Evolutionary conservation across 176 grass and related monocot genomes (phyloP), one percentile per base, ranked within the genome.

Genomic region (Raddia distichophylla): DNA sequence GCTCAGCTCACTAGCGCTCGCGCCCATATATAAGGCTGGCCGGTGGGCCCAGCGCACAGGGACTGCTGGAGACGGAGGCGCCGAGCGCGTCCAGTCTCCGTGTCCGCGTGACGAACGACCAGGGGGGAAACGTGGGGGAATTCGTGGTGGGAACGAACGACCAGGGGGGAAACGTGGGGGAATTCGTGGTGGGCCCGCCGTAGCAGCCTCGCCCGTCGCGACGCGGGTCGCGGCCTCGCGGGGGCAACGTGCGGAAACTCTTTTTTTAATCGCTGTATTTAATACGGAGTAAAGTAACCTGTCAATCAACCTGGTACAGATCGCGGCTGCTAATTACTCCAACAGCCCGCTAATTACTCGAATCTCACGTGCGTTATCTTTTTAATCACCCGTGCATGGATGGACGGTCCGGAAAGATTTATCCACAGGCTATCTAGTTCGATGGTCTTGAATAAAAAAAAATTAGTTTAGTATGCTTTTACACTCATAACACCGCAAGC

Each of bases 41-140:
- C 0, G 18, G 47, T 43, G 58, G 74, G 65, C 4, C 56, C 60
- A 11, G 8, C 51, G 64, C 65, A 40, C 37, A 0, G 27, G 27
- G 27, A 27, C 27, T 27, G 27, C 77, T 7, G 33, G 42, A 54
- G 42, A 13, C 5, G 63, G 40, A 83, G 57, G 82, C 74, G 91
- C 55, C 67, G n/a, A 40, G 66, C 13, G 59, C 13, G 18, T 17
- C 64, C 60, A 64, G 86, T 90, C 88, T 42, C 45, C 77, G 43
- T 37, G 32, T 69, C 82, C 88, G 91, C 85, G 88, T 91, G 17
- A 59, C 60, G 85, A 86, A 59, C 60, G 85, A 83, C 82, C 77
- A 81, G 69, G 58, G 42, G 40, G 22, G 35, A 77, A 89, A 89
- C 87, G 87, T 89, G 87, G 20, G 27, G 12, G 10, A 85, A 75